Conservation (phyloP, 2,329 filamentous ascomycete genomes). For the Pestalotiopsis sp. region DNA sequence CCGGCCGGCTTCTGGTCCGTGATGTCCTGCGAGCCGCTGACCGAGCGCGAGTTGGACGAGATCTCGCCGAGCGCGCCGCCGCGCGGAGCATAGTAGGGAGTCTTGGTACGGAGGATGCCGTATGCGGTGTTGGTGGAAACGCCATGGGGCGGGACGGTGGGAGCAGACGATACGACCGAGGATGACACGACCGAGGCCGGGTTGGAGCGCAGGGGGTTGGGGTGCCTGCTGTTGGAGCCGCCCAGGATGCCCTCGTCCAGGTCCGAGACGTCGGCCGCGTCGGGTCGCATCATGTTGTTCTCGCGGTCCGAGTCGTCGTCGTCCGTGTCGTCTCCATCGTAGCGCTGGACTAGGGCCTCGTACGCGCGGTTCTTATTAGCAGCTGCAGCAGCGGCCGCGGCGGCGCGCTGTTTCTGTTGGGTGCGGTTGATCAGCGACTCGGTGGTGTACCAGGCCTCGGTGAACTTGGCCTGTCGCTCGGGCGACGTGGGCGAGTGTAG, state of each 20-base stretch:
- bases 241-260: conserved; percentile 30
- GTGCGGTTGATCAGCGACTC: conserved; percentile 58
- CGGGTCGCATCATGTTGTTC: conserved; percentile 24
- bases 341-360: conserved; percentile 48
- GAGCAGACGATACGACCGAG: conserved; percentile 15
- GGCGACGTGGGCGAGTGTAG: conserved; percentile 31
- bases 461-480: conserved; percentile 49
- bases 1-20: conserved; percentile 38
- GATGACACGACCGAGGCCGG: conserved; percentile 34
- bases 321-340: conserved; percentile 33
- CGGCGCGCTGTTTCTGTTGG: conserved; percentile 51
- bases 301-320: conserved; percentile 27
- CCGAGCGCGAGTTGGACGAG: conserved; percentile 45
- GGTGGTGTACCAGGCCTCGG: conserved; percentile 57
- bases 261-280: conserved; percentile 41
- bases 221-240: conserved; percentile 36
- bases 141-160: conserved; percentile 15
- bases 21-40: conserved; percentile 49
- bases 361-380: conserved; percentile 43
- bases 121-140: not conserved
- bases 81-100: conserved; percentile 31
- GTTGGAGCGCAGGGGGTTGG: conserved; percentile 58
- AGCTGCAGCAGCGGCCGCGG: conserved; percentile 42
- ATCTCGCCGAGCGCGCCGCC: conserved; percentile 46
- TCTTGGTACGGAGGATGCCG: conserved; percentile 26